phyloP scores from a whole-genome alignment of 2,329 filamentous ascomycete genomes.

The Remersonia thermophila region DNA sequence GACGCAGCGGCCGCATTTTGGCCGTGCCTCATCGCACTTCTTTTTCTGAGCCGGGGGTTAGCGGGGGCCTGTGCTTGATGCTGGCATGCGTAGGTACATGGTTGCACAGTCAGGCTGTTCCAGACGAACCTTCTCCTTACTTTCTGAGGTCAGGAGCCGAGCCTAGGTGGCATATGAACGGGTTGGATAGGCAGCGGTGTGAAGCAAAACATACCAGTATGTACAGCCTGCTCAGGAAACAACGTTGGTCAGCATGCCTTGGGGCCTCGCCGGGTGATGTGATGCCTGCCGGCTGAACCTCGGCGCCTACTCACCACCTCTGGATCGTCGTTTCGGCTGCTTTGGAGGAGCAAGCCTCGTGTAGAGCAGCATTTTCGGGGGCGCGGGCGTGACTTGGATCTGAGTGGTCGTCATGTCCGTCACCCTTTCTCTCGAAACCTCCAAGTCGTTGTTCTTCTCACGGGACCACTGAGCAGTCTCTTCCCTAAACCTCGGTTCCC shows the following conservation, averaged over 20 bases:
- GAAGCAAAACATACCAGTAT: constrained; percentile 28
- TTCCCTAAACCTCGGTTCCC: too few species aligned
- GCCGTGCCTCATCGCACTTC: constrained; percentile 43
- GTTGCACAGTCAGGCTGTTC: background rate
- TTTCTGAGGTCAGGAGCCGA: constrained; percentile 14
- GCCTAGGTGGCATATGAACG: too few species aligned
- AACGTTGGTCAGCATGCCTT: too few species aligned
- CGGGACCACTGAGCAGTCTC: too few species aligned
- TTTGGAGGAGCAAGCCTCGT: constrained; percentile 46
- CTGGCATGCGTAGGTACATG: background rate
- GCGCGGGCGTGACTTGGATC: background rate
- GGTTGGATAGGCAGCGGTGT: too few species aligned
- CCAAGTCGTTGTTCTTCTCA: too few species aligned
- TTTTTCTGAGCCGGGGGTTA: constrained; percentile 34
- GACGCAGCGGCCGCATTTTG: constrained; percentile 37
- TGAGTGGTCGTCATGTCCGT: background rate
- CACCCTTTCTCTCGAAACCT: too few species aligned
- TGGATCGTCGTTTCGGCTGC: constrained; percentile 45
- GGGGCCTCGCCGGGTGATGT: background rate
- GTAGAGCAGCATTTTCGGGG: constrained; percentile 40
- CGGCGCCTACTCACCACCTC: constrained; percentile 36
- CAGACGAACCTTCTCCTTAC: constrained; percentile 41
- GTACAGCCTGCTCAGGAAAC: constrained; percentile 41
- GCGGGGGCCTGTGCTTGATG: background rate
- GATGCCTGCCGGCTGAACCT: constrained; percentile 5